A percentile compares a stretch with the other conserved stretches of the same genome.
Conservation (phyloP, 2,329 filamentous ascomycete species). For the Huntiella savannae region DNA sequence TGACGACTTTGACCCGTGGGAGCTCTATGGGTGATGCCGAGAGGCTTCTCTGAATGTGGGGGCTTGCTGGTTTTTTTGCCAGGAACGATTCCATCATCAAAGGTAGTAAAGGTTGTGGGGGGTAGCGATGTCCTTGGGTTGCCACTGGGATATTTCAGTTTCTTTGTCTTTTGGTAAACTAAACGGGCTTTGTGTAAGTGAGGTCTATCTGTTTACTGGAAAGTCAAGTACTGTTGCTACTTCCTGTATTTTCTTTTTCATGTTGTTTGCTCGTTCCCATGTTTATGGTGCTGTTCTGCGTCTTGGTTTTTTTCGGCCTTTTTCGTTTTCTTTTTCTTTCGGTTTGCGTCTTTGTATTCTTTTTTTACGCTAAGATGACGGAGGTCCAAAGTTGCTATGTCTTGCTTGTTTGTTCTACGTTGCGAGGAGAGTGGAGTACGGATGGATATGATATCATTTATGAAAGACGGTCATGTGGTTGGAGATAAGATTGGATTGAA, state of each 20-base stretch:
- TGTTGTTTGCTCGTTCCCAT: constrained; percentile 1
- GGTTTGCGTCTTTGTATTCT: no score
- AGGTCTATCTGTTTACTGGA: no score
- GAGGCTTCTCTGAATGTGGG: neutral
- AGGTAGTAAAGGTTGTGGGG: constrained; percentile 3
- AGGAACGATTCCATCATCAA: neutral
- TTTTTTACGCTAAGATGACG: no score
- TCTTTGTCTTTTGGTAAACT: no score
- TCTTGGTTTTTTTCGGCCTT: no score
- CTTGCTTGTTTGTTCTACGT: no score
- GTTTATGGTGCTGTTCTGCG: neutral
- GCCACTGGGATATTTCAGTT: neutral
- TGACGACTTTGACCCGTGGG: constrained; percentile 11
- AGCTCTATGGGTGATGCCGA: constrained; percentile 14
- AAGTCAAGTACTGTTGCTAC: no score
- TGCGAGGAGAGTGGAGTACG: no score
- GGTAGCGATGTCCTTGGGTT: constrained; percentile 1
- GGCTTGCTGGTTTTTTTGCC: neutral
- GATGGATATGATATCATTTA: constrained; percentile 5
- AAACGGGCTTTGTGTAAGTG: no score
- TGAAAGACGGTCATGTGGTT: no score
- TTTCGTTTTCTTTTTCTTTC: constrained; percentile 1
- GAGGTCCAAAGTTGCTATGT: constrained; percentile 1
- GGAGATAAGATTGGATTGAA: no score
- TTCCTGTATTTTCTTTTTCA: neutral